Evolutionary conservation across 768 basidiomycete species (phyloP).

Genomic region (Lentinus tigrinus): DNA sequence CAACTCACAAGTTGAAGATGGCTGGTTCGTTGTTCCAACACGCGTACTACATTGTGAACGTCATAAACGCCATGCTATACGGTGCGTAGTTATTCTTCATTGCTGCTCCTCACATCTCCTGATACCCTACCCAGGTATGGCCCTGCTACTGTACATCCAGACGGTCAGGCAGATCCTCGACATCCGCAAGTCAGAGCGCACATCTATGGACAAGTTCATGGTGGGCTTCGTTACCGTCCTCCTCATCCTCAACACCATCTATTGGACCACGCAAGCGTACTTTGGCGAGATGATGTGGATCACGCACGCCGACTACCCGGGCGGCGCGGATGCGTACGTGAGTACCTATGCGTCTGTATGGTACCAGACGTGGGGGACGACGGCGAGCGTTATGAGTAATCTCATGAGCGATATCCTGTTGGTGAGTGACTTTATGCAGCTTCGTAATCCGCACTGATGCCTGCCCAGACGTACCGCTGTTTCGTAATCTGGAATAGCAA

Average conservation of each 20-base stretch:
- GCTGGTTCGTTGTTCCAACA: conserved; percentile 9
- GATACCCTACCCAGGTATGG: conserved; percentile 13
- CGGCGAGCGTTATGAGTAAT: conserved; percentile 23
- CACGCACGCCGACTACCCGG: conserved; percentile 22
- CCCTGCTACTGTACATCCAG: conserved; percentile 20
- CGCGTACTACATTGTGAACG: conserved; percentile 14
- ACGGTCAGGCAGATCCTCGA: conserved; percentile 12
- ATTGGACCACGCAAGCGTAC: conserved; percentile 22
- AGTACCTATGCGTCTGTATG: conserved; percentile 23
- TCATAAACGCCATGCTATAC: conserved; percentile 18
- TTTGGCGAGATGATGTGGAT: conserved; percentile 31
- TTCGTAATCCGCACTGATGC: background rate
- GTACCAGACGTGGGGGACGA: conserved; percentile 29
- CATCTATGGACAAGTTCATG: conserved; percentile 18
- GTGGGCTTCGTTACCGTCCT: conserved; percentile 22
- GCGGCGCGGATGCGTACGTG: conserved; percentile 35
- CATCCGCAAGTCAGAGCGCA: background rate
- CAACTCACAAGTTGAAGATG: background rate
- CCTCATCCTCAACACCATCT: conserved; percentile 27
- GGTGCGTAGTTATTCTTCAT: background rate
- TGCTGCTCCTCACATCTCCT: background rate
- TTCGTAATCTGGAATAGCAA: conserved; percentile 14
- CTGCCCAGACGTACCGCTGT: conserved; percentile 8
- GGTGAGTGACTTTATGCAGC: conserved; percentile 21
- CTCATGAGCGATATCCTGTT: conserved; percentile 39